phyloP scores from a whole-genome alignment of 2,329 filamentous ascomycete species.

The Trichophyton simii region DNA sequence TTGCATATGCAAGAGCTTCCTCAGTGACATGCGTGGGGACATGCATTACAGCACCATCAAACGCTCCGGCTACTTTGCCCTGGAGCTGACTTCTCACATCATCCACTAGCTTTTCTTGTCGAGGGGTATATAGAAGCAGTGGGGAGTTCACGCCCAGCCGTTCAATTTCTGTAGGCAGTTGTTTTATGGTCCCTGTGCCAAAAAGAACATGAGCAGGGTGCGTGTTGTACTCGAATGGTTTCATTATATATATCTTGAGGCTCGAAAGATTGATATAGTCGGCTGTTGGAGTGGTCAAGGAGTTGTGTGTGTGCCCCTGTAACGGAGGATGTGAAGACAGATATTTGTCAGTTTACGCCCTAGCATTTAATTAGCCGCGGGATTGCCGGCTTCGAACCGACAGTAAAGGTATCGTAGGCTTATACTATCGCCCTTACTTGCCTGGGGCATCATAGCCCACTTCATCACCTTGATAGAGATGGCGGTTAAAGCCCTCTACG shows the following conservation, averaged over 20 bases:
- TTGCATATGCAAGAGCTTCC: conserved; percentile 40
- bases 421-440: no score
- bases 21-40: conserved; percentile 48
- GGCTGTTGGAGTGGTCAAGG: not conserved
- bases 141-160: conserved; percentile 40
- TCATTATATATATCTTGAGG: not conserved
- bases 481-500: no score
- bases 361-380: no score
- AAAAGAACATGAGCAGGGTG: conserved; percentile 46
- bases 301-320: not conserved
- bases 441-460: no score
- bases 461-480: no score
- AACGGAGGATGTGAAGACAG: not conserved
- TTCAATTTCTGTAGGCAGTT: conserved; percentile 32
- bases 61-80: conserved; percentile 39
- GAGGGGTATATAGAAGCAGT: conserved; percentile 45
- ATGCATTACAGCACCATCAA: conserved; percentile 50
- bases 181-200: conserved; percentile 42
- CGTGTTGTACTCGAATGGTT: conserved; percentile 42
- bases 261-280: not conserved
- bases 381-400: no score
- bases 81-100: conserved; percentile 35
- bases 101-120: conserved; percentile 38
- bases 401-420: no score
- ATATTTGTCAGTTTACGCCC: no score